These are phyloP conservation scores for Carex myosuroides DNA, from an alignment of 176 grass and related monocot species.

Conservation along the genomic window DNA sequence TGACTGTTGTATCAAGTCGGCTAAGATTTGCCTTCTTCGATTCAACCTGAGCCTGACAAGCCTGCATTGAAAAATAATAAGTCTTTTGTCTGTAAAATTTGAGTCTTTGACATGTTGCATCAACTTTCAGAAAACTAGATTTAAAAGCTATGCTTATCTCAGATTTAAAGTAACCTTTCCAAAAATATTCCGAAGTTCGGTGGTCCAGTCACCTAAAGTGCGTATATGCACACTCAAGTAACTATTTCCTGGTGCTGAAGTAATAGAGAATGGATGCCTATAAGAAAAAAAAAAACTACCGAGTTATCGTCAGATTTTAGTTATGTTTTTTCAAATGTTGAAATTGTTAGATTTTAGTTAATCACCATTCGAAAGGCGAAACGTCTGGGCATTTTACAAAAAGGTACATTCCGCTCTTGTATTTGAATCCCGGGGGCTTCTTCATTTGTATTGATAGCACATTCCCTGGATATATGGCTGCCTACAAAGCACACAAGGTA, in stretches of 20 bases:
- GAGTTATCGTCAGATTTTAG: background rate
- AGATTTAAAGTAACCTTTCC: conserved; percentile 52
- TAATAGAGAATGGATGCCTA: conserved; percentile 99
- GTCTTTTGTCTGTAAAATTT: too few species aligned
- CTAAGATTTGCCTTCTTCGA: conserved; percentile 78
- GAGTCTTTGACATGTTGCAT: background rate
- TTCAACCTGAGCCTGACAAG: conserved; percentile 62
- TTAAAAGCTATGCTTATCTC: background rate
- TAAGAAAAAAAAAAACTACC: conserved; percentile 6
- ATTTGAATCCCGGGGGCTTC: conserved; percentile 75
- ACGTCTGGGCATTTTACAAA: conserved; percentile 97
- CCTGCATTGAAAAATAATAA: conserved; percentile 35
- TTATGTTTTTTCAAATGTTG: background rate
- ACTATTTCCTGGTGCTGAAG: conserved; percentile 87
- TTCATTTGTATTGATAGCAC: conserved; percentile 86
- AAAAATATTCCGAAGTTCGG: conserved; percentile 82
- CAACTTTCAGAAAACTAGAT: background rate
- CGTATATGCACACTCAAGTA: conserved; percentile 95
- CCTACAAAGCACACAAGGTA: conserved; percentile 36
- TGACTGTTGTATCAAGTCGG: conserved; percentile 82
- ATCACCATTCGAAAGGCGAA: conserved; percentile 92
- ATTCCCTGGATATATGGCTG: conserved; percentile 97
- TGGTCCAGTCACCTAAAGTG: conserved; percentile 89
- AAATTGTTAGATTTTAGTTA: background rate
- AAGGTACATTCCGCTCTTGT: conserved; percentile 97